phyloP scores from a whole-genome alignment of 192 early-diverging fungal genomes.

The Coemansia sp. region DNA sequence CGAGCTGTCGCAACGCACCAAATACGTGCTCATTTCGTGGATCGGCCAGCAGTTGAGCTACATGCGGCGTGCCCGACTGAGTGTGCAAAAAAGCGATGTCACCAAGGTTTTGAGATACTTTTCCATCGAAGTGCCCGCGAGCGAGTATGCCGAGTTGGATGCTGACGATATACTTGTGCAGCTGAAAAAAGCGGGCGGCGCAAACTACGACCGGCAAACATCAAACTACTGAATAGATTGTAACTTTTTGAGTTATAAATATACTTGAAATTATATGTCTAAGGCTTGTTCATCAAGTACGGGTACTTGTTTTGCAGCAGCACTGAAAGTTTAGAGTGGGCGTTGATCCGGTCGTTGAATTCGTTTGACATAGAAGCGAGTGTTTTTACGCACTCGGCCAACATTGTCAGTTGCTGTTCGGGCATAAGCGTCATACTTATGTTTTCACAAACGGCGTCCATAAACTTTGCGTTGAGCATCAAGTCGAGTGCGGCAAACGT shows the following conservation, averaged over 20 bases:
- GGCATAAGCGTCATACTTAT: slow-evolving; percentile 30
- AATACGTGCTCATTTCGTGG: slow-evolving; percentile 68
- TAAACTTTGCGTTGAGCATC: slow-evolving; percentile 22
- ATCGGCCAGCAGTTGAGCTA: slow-evolving; percentile 68
- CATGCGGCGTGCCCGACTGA: slow-evolving; percentile 78
- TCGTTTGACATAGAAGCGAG: slow-evolving; percentile 25
- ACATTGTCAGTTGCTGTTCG: slow-evolving; percentile 38
- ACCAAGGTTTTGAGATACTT: slow-evolving; percentile 68
- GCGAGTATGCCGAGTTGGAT: slow-evolving; percentile 59
- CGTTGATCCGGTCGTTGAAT: slow-evolving; percentile 24
- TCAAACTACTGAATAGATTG: slow-evolving; percentile 36
- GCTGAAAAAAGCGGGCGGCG: slow-evolving; percentile 68
- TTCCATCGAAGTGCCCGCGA: slow-evolving; percentile 72
- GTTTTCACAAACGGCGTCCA: slow-evolving; percentile 26
- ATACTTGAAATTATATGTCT: background rate
- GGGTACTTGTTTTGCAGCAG: slow-evolving; percentile 44
- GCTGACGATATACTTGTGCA: slow-evolving; percentile 60
- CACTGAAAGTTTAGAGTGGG: slow-evolving; percentile 16
- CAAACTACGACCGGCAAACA: slow-evolving; percentile 53
- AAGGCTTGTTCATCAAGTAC: slow-evolving; percentile 33
- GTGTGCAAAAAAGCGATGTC: slow-evolving; percentile 75
- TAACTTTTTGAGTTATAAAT: background rate
- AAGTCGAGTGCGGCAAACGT: slow-evolving; percentile 40
- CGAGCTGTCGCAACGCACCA: slow-evolving; percentile 60
- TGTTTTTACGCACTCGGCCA: slow-evolving; percentile 36